Evolutionary conservation across 1,284 basidiomycete genomes (phyloP), one percentile per base, ranked within the genome.

Genomic region (Cryptococcus deneoformans): DNA sequence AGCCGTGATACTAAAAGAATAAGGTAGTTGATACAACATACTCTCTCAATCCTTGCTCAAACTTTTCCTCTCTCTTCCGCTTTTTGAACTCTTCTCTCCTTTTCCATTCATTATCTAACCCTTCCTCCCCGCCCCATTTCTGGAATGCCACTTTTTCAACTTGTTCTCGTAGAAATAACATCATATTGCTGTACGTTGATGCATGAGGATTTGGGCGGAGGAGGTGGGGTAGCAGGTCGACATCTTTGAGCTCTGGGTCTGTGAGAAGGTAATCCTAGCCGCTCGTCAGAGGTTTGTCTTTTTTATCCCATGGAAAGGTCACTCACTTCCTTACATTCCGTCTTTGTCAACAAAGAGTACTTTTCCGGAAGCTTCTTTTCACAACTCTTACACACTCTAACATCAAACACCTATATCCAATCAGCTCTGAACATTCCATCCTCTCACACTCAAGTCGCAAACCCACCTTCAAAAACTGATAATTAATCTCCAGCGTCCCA

Each of bases 161-260:
- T 47, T 72, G 71, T 67, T 82, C 87, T 29, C 96, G 86, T 6
- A 98, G 82, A 78, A 92, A 99, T 29, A 99, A 83, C 96, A 99
- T 99, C 96, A 99, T 99, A 80, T 99, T 99, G 50, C 89, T 89
- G 73, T 92, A 99, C 0, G 92, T 96, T 24, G 92, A 90, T 63
- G 92, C 90, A 80, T 99, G 94, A 1, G 96, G 96, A 72, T 99
- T 99, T 3, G 92, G 89, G 72, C 94, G 93, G 52, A 99, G 82
- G 16, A 98, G 81, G 77, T 99, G 96, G 0, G 94, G 95, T 61
- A 99, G 83, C 20, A 90, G 79, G 66, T 97, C 92, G 65, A 89
- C 85, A 73, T 99, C 96, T 54, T 88, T 86, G 38, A 99, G 82
- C 75, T 99, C 96, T 29, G 90, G 82, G 73, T 94, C 91, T 7